Conservation (phyloP, 2,329 filamentous ascomycete species). For the Aphanoascus verrucosus region DNA sequence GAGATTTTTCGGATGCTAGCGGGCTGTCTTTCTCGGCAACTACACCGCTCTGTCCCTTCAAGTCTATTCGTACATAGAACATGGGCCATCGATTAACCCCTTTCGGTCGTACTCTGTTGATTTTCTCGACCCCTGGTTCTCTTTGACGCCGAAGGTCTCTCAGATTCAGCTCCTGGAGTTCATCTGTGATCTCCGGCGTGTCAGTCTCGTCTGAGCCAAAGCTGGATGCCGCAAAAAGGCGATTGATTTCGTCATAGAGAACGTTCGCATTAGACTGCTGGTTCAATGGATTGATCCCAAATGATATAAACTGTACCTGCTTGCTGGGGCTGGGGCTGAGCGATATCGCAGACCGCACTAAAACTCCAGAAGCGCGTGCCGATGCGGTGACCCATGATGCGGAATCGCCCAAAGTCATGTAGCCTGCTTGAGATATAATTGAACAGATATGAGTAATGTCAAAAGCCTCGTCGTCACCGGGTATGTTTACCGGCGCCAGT, state of each 20-base stretch:
- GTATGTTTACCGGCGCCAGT: background rate
- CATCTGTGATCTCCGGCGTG: constrained; percentile 23
- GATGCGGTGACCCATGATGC: constrained; percentile 59
- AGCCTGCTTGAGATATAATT: constrained; percentile 55
- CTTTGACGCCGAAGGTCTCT: constrained; percentile 24
- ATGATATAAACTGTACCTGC: constrained; percentile 66
- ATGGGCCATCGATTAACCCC: constrained; percentile 75
- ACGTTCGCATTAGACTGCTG: constrained; percentile 48
- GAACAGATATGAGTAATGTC: constrained; percentile 33
- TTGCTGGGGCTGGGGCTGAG: constrained; percentile 59
- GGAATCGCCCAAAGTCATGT: constrained; percentile 45
- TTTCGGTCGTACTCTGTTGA: constrained; percentile 45
- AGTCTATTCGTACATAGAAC: constrained; percentile 65
- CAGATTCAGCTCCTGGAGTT: constrained; percentile 26
- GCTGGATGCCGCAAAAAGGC: constrained; percentile 60
- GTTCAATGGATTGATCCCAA: constrained; percentile 58
- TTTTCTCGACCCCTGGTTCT: constrained; percentile 22
- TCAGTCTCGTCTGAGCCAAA: constrained; percentile 55
- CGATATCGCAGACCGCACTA: constrained; percentile 61
- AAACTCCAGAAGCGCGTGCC: constrained; percentile 52
- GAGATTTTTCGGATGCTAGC: constrained; percentile 30
- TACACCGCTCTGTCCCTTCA: constrained; percentile 25
- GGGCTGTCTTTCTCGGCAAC: constrained; percentile 31
- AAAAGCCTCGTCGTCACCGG: constrained; percentile 13
- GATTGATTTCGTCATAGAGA: constrained; percentile 69